Evolutionary conservation across 2,329 filamentous ascomycete genomes (phyloP), one percentile per base, ranked within the genome.

Genomic region (Colletotrichum camelliae): DNA sequence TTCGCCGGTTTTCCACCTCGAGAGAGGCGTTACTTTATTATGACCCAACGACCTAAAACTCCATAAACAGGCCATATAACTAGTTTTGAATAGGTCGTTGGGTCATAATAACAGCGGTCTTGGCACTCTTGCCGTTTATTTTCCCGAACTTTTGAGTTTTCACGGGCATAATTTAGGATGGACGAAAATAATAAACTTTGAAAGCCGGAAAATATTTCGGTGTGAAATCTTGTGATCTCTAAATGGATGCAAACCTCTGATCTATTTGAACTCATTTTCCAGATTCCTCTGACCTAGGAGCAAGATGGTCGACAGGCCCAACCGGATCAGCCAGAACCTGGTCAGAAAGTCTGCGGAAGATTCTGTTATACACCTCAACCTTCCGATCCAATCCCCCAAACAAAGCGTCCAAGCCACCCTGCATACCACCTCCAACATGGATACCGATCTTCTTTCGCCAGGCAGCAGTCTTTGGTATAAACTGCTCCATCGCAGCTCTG

Each of bases 11-110:
- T 48, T 21, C 0, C 43, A 48, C 0, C 2, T 48, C 4, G 21
- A 7, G 43, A 4, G 5, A 2, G 18, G n/a, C 2, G 43, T 0
- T 21, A 0, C n/a, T n/a, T n/a, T n/a, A n/a, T n/a, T n/a, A n/a
- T n/a, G n/a, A n/a, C n/a, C n/a, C n/a, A n/a, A n/a, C n/a, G n/a
- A n/a, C n/a, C n/a, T n/a, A n/a, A n/a, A n/a, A n/a, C n/a, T n/a
- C n/a, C n/a, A 43, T 43, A 16, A 9, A 9, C 4, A 43, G 37
- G 37, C 7, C 0, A 39, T 9, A 43, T 39, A 4, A 9, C 1
- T 2, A 39, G 0, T 39, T 18, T 16, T n/a, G 39, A 0, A 43
- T 43, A n/a, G 18, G 0, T 10, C 5, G 0, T 5, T 21, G 0
- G 21, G n/a, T 0, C 4, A 48, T 7, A 7, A 48, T 21, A 21